Base-by-base conservation (phyloP, 2,329 filamentous ascomycete genomes). In the Diaporthe australafricana region DNA sequence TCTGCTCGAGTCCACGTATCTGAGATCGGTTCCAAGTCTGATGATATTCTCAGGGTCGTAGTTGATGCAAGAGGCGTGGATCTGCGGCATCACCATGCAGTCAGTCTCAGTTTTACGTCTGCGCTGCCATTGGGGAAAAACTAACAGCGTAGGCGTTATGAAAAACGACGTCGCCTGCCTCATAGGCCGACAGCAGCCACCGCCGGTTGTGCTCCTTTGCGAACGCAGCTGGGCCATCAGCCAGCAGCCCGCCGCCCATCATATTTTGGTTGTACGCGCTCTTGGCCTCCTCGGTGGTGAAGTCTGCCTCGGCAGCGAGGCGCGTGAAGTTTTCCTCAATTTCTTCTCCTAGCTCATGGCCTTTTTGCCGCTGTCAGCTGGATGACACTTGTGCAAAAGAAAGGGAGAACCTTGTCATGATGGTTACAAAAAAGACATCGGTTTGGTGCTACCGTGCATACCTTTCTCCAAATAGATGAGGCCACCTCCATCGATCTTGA, bases 221-320 rank as follows among this genome's bases (percentile, higher is more conserved):
- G 74, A 83, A 83, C 32, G 74, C 76, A 1, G 81, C 81, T 0
- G 88, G 85, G 0, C 82, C 84, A 40, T 89, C 84, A 12, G 84
- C 84, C 1, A 91, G 81, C 35, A 90, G 77, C 0, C 88, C 89
- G 0, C 83, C 87, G 0, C 81, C 80, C 81, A 90, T 87, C 88
- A 91, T 91, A 74, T 90, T 90, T 35, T 83, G 81, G 74, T 91
- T 91, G 77, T 88, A 90, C 1, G 84, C 87, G 40, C 79, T 80
- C 56, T 80, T 83, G 1, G 83, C 81, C 75, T 91, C 85, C 70
- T 88, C 85, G 0, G 89, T 86, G 0, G 80, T 84, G 69, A 91
- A 72, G 0, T 87, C 87, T 9, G 81, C 81, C 50, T 82, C 81
- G 72, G 80, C 83, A 2, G 88, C 88, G 71, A 84, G 86, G 2